Base-by-base conservation (phyloP, 208 protist genomes). In the Trypanosoma scelopori region DNA sequence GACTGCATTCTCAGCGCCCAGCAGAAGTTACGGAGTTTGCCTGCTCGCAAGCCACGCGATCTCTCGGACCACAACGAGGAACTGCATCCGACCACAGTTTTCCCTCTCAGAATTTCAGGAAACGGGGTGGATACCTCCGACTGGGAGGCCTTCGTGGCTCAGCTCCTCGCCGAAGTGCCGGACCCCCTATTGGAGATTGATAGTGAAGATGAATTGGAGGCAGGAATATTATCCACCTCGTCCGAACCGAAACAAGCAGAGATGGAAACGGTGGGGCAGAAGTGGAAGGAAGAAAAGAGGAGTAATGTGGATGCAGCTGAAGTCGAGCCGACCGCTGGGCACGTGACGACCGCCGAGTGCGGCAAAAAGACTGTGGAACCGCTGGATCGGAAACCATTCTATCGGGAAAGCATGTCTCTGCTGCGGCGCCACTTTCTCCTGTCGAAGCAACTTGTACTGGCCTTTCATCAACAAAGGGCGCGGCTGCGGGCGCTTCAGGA, bases 341-440 rank as follows among this genome's bases (percentile, higher is more conserved):
- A 27, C 3, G 23, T 45, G 23, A 16, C 16, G 5, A 45, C 3
- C 39, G 3, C 5, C 16, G 6, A 58, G 27, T 13, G 13, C 3
- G 12, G 3, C 23, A 39, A 45, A 15, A 28, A 35, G 22, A 18
- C 23, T 11, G 27, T 5, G 51, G 11, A 39, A 7, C 5, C 51
- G 11, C 1, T 41, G 18, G 13, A 5, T 23, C n/a, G 23, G 9
- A 16, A 3, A 1, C 28, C 51, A 23, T 23, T 16, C 51, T 12
- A 15, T 16, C 4, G 46, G 27, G 61, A 61, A 49, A 22, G 46
- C 9, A 65, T 82, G 65, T 30, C 28, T n/a, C 50, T 78, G 35
- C 59, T 87, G 47, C 76, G 84, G 25, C 78, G 76, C 37, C 72
- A 87, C 53, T 76, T 61, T 57, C 51, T 89, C 0, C 70, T 91